phyloP scores from a whole-genome alignment of 2,329 filamentous ascomycete species.

The Coniochaeta sp. region DNA sequence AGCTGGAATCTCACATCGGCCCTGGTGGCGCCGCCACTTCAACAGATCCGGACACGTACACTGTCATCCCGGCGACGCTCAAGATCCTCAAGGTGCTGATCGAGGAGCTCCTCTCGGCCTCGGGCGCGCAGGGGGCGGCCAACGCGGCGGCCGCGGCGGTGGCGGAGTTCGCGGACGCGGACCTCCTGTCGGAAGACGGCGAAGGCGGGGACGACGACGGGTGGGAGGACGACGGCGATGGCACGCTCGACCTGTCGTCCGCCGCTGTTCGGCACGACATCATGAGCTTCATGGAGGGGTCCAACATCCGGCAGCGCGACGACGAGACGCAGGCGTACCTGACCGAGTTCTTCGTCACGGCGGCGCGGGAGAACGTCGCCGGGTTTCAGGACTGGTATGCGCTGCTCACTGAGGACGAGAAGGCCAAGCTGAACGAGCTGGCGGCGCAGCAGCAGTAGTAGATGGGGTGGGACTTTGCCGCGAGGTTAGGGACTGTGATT shows the following conservation, averaged over 20 bases:
- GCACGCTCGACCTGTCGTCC: constrained; percentile 68
- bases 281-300: constrained; percentile 66
- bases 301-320: constrained; percentile 61
- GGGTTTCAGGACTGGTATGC: constrained; percentile 51
- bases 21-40: constrained; percentile 7
- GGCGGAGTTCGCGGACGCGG: constrained; percentile 52
- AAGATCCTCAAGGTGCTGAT: constrained; percentile 97
- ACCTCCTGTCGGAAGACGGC: constrained; percentile 64
- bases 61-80: constrained; percentile 75
- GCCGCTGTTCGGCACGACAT: constrained; percentile 65
- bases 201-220: constrained; percentile 76
- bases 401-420: constrained; percentile 47
- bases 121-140: constrained; percentile 54
- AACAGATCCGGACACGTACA: constrained; percentile 80
- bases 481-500: neutral
- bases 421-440: constrained; percentile 47
- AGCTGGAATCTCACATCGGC: constrained; percentile 14
- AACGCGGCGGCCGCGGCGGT: constrained; percentile 56
- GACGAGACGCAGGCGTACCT: constrained; percentile 87
- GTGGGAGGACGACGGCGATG: constrained; percentile 71
- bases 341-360: constrained; percentile 67
- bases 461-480: neutral
- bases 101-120: constrained; percentile 79
- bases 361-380: constrained; percentile 47
- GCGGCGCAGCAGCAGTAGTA: constrained; percentile 15